Base-by-base conservation (phyloP, 2,329 filamentous ascomycete genomes). In the Aspergillus uvarum region DNA sequence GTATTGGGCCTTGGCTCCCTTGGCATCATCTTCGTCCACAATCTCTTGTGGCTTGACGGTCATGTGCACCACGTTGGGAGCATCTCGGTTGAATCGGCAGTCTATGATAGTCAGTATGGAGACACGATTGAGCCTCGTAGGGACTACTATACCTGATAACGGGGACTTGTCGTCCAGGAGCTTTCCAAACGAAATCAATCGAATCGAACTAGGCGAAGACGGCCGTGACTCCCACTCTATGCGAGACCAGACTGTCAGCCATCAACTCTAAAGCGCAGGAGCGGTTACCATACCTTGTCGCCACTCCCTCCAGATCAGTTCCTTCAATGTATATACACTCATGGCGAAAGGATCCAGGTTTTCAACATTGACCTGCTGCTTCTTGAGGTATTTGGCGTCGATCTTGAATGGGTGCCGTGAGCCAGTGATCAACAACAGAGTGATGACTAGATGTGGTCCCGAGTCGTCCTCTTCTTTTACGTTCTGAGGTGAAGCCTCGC, bases 291-390 rank as follows among this genome's bases (percentile, higher is more conserved):
- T 79, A 85, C 83, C 91, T 68, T 88, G 88, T 67, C 92, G 84
- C 94, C 94, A 98, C 75, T 97, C 93, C 69, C 91, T 85, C 80
- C 95, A 85, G 73, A 98, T 96, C 71, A 97, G 80, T 79, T 97
- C 92, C 77, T 97, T 97, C 65, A 98, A 80, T 3, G 91, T 96
- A 74, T 97, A 96, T 54, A 96, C 89, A 67, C 91, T 96, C 77
- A 98, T 92, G 72, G 89, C 90, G 72, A 92, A 93, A 1, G 92
- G 92, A 72, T 97, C 92, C 65, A 85, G 83, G 32, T 88, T 88
- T 21, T 91, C 89, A 1, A 95, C 85, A 51, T 84, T 85, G 56
- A 96, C 90, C 67, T 89, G 90, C 61, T 92, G 86, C 76, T 93
- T 92, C 56, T 83, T 82, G 57, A 98, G 81, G 71, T 97, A 97